Evolutionary conservation across 768 basidiomycete genomes (phyloP).

Genomic region (Clitopilus hobsonii): DNA sequence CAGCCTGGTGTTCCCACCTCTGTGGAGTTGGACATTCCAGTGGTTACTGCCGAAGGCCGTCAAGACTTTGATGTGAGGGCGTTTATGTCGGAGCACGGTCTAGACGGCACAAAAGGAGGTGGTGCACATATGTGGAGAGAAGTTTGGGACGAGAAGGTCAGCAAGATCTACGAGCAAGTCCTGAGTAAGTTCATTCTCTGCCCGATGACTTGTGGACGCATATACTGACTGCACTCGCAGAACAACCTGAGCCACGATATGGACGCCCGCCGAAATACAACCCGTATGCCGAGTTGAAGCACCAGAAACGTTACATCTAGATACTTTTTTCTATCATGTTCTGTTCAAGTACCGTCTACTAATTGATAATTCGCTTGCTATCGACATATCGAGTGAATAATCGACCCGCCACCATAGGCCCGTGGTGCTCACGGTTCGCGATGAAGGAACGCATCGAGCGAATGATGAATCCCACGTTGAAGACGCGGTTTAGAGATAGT

Average conservation of each 20-base stretch:
- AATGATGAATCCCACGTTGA: too few species aligned
- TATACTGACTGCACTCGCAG: constrained; percentile 18
- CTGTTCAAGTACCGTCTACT: neutral
- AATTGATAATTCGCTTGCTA: neutral
- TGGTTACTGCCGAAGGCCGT: constrained; percentile 42
- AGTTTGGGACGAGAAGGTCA: constrained; percentile 66
- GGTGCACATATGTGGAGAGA: constrained; percentile 84
- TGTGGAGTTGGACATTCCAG: constrained; percentile 37
- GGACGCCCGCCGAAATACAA: constrained; percentile 49
- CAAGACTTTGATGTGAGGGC: constrained; percentile 61
- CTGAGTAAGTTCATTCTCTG: constrained; percentile 48
- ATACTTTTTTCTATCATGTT: neutral
- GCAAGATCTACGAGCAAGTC: constrained; percentile 56
- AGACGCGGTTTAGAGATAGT: too few species aligned
- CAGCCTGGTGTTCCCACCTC: constrained; percentile 27
- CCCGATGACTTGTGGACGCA: constrained; percentile 4
- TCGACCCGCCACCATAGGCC: too few species aligned
- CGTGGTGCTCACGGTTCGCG: too few species aligned
- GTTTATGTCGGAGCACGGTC: constrained; percentile 52
- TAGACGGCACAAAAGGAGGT: constrained; percentile 54
- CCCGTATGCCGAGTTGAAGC: constrained; percentile 50
- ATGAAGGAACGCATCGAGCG: too few species aligned
- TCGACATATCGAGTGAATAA: neutral
- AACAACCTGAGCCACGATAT: constrained; percentile 48
- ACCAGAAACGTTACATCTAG: constrained; percentile 40